These are phyloP conservation scores for Neolentinus lepideus DNA, from an alignment of 1,284 basidiomycete genomes.

Conservation along the genomic window DNA sequence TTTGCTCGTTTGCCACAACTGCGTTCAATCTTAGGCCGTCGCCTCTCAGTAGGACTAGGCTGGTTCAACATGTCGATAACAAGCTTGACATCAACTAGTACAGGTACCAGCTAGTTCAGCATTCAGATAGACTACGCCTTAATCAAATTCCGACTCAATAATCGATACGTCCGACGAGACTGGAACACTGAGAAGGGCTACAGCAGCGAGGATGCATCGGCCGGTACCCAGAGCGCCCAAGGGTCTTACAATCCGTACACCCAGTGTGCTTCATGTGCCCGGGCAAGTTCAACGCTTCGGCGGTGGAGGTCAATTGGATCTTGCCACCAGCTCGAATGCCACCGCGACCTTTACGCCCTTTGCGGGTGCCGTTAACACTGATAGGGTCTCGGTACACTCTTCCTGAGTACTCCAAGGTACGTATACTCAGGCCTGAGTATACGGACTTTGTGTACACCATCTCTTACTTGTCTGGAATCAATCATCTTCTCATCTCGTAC, in stretches of 20 bases:
- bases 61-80: no score
- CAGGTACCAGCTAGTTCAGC: no score
- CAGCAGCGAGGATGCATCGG: background rate
- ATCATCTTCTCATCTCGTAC: no score
- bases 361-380: conserved; percentile 69
- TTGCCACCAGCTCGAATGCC: conserved; percentile 43
- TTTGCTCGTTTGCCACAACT: no score
- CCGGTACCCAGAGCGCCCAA: conserved; percentile 7
- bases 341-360: conserved; percentile 40
- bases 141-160: no score
- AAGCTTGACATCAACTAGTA: no score
- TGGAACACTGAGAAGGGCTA: no score
- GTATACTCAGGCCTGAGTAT: conserved; percentile 59
- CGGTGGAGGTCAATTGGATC: conserved; percentile 60
- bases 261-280: conserved; percentile 22
- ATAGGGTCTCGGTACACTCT: conserved; percentile 67
- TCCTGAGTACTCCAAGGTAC: conserved; percentile 69
- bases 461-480: conserved; percentile 7
- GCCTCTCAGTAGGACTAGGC: no score
- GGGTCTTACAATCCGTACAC: conserved; percentile 15
- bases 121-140: no score
- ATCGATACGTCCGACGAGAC: no score
- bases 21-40: no score
- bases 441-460: conserved; percentile 75
- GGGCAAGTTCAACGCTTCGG: conserved; percentile 44